These are phyloP conservation scores for Periconia digitata DNA, from an alignment of 2,329 filamentous ascomycete genomes.

Conservation along the genomic window DNA sequence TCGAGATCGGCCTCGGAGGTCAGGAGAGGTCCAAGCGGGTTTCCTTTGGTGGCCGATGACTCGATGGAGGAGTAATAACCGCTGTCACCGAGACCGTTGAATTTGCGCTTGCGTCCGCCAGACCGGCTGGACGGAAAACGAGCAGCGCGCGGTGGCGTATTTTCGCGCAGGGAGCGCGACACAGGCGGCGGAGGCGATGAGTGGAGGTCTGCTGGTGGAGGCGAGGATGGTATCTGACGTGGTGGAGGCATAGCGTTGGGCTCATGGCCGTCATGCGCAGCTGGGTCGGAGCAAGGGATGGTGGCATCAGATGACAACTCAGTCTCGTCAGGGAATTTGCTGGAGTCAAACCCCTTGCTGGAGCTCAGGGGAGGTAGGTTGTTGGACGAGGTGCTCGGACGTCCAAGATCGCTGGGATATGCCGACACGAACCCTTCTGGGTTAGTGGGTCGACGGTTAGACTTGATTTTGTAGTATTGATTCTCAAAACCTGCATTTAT, in stretches of 20 bases:
- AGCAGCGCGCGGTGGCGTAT: slow-evolving; percentile 73
- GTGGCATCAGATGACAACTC: slow-evolving; percentile 56
- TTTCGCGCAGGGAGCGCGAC: slow-evolving; percentile 60
- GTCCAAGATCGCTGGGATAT: slow-evolving; percentile 34
- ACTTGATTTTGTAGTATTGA: slow-evolving; percentile 87
- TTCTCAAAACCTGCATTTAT: slow-evolving; percentile 89
- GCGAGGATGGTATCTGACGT: slow-evolving; percentile 65
- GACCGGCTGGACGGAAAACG: slow-evolving; percentile 63
- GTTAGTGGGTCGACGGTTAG: slow-evolving; percentile 58
- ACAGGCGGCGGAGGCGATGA: slow-evolving; percentile 94
- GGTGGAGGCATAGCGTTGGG: slow-evolving; percentile 47
- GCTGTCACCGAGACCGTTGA: slow-evolving; percentile 83
- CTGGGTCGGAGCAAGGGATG: slow-evolving; percentile 54
- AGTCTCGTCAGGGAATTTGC: slow-evolving; percentile 53
- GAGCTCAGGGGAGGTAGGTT: slow-evolving; percentile 40
- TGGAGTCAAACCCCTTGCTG: slow-evolving; percentile 51
- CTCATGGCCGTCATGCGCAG: slow-evolving; percentile 50
- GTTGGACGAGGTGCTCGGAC: slow-evolving; percentile 42
- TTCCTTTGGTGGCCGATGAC: slow-evolving; percentile 79
- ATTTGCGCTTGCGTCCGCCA: slow-evolving; percentile 73
- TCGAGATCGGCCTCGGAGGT: slow-evolving; percentile 75
- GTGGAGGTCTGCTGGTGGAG: slow-evolving; percentile 70
- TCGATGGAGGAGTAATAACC: slow-evolving; percentile 97
- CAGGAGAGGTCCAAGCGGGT: slow-evolving; percentile 63
- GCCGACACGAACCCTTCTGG: slow-evolving; percentile 37